Percentiles rank a stretch among this genome's conserved stretches.
Evolutionary conservation across 106 monocot genomes (phyloP).

Genomic region (Xerophyta viscosa): DNA sequence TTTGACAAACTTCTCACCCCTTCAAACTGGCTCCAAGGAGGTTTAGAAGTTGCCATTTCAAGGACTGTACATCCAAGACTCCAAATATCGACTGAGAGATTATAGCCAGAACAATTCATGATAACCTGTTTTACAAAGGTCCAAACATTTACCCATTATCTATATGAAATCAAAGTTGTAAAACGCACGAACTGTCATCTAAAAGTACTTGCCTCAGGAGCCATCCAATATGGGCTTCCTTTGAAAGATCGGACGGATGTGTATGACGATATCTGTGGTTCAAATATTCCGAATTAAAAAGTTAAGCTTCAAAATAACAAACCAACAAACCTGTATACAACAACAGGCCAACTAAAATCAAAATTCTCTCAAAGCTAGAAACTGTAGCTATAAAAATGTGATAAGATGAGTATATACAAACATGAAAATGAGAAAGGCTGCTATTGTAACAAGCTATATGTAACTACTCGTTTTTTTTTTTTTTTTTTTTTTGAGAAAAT

Average conservation of each 20-base stretch:
- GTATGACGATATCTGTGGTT: slow-evolving; percentile 77
- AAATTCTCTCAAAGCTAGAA: too few relatives aligned
- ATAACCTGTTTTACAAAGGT: too few relatives aligned
- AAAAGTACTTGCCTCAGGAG: slow-evolving; percentile 69
- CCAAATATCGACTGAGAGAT: slow-evolving; percentile 91
- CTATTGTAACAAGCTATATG: too few relatives aligned
- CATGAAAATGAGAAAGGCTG: too few relatives aligned
- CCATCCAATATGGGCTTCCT: slow-evolving; percentile 99
- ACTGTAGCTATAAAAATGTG: too few relatives aligned
- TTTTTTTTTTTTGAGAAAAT: too few relatives aligned
- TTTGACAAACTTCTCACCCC: slow-evolving; percentile 40
- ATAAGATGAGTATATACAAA: too few relatives aligned
- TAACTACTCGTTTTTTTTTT: too few relatives aligned
- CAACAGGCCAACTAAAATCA: too few relatives aligned
- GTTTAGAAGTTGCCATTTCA: slow-evolving; percentile 93
- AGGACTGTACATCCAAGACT: slow-evolving; percentile 95
- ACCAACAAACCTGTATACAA: too few relatives aligned
- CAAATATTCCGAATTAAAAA: not conserved
- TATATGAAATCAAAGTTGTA: not conserved
- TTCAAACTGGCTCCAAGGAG: slow-evolving; percentile 85
- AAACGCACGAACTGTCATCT: not conserved
- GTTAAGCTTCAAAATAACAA: too few relatives aligned
- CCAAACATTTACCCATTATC: too few relatives aligned
- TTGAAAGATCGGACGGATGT: slow-evolving; percentile 81
- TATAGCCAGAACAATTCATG: slow-evolving; percentile 81